phyloP scores from a whole-genome alignment of 345 rosid genomes.

The Cardamine occulta region DNA sequence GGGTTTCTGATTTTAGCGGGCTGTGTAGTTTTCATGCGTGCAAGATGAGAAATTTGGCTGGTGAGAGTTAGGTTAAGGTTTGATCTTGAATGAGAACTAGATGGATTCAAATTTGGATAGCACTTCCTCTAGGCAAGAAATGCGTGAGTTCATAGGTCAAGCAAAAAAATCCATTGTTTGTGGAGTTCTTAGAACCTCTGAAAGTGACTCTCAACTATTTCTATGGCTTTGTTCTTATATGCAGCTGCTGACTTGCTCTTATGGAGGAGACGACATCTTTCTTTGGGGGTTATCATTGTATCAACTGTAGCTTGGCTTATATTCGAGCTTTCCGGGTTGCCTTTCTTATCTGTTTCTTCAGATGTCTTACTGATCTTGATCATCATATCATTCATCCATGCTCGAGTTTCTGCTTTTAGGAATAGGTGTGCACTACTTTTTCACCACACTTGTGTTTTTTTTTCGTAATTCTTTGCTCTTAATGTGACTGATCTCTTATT shows the following conservation, averaged over 20 bases:
- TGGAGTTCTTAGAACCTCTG: background rate
- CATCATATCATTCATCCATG: constrained; percentile 55
- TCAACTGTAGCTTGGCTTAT: constrained; percentile 89
- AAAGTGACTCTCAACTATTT: background rate
- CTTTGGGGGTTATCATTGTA: constrained; percentile 66
- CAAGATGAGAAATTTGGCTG: constrained; percentile 9
- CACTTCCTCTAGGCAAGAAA: background rate
- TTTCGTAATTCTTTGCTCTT: background rate
- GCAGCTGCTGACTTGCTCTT: constrained; percentile 78
- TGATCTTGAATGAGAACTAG: constrained; percentile 20
- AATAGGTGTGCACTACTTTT: constrained; percentile 52
- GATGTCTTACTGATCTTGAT: constrained; percentile 73
- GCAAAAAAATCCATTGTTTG: background rate
- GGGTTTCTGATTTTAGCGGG: background rate
- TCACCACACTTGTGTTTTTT: background rate
- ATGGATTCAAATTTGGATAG: constrained; percentile 12
- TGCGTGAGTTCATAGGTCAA: background rate
- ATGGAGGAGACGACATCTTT: constrained; percentile 70
- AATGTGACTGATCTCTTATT: background rate
- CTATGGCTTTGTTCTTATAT: constrained; percentile 24
- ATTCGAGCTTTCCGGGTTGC: constrained; percentile 76
- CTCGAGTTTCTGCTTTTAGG: constrained; percentile 63
- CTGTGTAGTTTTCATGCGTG: background rate
- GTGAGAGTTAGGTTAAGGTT: constrained; percentile 28
- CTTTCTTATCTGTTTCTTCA: constrained; percentile 80